Conservation (phyloP, 2,329 filamentous ascomycete genomes). For the Alternaria brassicicola region DNA sequence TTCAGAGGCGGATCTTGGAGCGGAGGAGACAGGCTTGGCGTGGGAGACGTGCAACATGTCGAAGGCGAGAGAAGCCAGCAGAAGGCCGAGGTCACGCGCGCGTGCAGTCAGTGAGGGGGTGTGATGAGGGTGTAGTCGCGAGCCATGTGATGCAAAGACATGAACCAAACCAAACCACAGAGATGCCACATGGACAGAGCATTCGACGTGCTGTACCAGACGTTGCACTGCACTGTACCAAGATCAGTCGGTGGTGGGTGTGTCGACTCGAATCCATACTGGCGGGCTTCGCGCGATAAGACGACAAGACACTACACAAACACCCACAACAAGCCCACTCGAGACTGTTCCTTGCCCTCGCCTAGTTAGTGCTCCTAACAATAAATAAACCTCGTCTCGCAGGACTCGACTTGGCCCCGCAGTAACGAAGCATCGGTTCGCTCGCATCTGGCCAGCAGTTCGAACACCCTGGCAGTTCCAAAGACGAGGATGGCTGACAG, state of each 20-base stretch:
- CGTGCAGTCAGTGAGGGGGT: background rate
- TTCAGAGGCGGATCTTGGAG: background rate
- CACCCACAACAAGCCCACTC: background rate
- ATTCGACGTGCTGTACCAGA: background rate
- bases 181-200: background rate
- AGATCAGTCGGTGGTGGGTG: background rate
- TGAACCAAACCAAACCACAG: background rate
- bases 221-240: background rate
- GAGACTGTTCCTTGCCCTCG: background rate
- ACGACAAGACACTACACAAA: background rate
- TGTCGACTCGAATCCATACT: background rate
- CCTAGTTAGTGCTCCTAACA: slow-evolving; percentile 4
- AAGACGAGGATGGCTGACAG: background rate
- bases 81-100: background rate
- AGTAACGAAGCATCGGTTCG: slow-evolving; percentile 5
- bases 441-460: slow-evolving; percentile 4
- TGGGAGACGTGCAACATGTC: background rate
- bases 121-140: background rate
- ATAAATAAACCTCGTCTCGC: background rate
- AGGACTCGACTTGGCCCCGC: slow-evolving; percentile 10
- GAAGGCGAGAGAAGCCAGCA: slow-evolving; percentile 1
- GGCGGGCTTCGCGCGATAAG: slow-evolving; percentile 1
- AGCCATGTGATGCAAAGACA: background rate
- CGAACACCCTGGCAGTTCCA: slow-evolving; percentile 1
- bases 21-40: background rate